Conservation (phyloP, 331 rosid species). For the Quercus phellos region DNA sequence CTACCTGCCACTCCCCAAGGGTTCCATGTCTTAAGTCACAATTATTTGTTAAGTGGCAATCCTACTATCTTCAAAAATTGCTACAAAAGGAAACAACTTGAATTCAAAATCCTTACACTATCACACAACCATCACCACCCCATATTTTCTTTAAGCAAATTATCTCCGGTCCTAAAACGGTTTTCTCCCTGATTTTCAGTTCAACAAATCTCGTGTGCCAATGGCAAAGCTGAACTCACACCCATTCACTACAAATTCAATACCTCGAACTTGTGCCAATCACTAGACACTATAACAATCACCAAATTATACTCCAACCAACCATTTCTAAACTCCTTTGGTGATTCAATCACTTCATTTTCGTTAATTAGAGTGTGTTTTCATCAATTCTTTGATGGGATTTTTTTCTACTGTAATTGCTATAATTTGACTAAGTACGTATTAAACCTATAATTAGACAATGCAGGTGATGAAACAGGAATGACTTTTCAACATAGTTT, state of each 20-base stretch:
- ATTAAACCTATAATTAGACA: neutral
- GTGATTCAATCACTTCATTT: neutral
- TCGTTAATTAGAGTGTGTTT: neutral
- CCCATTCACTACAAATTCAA: neutral
- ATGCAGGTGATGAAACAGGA: neutral
- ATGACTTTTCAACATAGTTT: neutral
- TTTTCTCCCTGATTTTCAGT: neutral
- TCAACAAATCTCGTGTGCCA: slow-evolving; percentile 1
- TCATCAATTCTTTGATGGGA: neutral
- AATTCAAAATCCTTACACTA: neutral
- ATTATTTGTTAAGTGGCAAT: neutral
- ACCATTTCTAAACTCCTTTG: neutral
- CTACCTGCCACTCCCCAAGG: neutral
- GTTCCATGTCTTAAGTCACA: neutral
- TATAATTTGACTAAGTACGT: neutral
- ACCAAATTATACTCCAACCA: neutral
- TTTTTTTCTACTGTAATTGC: neutral
- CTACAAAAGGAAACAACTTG: neutral
- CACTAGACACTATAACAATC: neutral
- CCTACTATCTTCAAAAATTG: neutral
- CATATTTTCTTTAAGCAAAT: neutral
- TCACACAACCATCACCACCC: neutral
- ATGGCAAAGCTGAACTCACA: neutral
- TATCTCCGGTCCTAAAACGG: neutral
- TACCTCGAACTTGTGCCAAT: neutral